phyloP scores from a whole-genome alignment of 1,139 yeast species.

The Chernovozyma sophiae-reginae region DNA sequence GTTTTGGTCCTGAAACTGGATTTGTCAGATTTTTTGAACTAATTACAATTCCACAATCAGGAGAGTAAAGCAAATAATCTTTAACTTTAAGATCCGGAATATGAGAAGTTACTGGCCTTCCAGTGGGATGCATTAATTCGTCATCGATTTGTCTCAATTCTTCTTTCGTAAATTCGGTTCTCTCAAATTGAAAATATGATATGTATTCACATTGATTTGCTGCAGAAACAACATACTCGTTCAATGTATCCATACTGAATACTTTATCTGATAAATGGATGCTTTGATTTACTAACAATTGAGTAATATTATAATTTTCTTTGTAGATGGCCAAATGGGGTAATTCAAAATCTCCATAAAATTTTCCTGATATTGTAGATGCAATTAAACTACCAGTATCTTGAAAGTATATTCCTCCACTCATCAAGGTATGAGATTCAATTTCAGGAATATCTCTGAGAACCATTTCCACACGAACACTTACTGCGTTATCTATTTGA shows the following conservation, averaged over 20 bases:
- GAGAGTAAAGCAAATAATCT: slow-evolving; percentile 68
- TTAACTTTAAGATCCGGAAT: slow-evolving; percentile 55
- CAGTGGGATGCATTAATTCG: slow-evolving; percentile 67
- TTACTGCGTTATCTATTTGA: slow-evolving; percentile 29
- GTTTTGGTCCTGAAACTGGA: slow-evolving; percentile 49
- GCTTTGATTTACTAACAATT: slow-evolving; percentile 36
- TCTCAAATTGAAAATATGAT: slow-evolving; percentile 61
- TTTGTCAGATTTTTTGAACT: slow-evolving; percentile 16
- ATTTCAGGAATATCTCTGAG: slow-evolving; percentile 41
- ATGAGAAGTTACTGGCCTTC: slow-evolving; percentile 58
- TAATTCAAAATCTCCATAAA: slow-evolving; percentile 55
- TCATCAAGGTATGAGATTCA: slow-evolving; percentile 39
- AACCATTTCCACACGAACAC: slow-evolving; percentile 21
- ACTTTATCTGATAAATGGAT: slow-evolving; percentile 13
- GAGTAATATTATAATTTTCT: slow-evolving; percentile 38
- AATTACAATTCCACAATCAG: slow-evolving; percentile 75
- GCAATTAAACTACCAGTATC: slow-evolving; percentile 65
- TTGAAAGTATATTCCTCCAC: slow-evolving; percentile 70
- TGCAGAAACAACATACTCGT: slow-evolving; percentile 30
- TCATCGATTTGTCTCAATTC: slow-evolving; percentile 63
- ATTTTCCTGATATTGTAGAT: slow-evolving; percentile 67
- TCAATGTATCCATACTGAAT: slow-evolving; percentile 30
- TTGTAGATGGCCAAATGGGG: slow-evolving; percentile 54
- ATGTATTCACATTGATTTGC: slow-evolving; percentile 68
- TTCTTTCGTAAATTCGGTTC: slow-evolving; percentile 48